These are phyloP conservation scores for Drechmeria coniospora DNA, from an alignment of 2,329 filamentous ascomycete genomes.

Conservation along the genomic window DNA sequence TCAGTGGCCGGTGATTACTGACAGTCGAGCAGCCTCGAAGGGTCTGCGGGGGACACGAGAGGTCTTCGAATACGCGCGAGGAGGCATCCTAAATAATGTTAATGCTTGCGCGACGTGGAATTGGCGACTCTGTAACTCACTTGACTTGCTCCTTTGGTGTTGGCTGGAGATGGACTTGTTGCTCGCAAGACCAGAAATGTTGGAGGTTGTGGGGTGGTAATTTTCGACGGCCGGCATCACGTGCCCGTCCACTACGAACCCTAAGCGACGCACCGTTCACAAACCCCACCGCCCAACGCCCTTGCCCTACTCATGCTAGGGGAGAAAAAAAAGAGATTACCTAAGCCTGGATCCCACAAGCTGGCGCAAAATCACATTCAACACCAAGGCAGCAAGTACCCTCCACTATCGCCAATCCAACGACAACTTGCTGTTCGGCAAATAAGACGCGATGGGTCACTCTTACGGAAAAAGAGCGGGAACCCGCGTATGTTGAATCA, in stretches of 20 bases:
- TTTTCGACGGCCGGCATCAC: constrained; percentile 13
- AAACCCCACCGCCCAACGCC: constrained; percentile 6
- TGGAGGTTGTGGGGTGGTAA: constrained; percentile 19
- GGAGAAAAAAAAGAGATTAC: constrained; percentile 21
- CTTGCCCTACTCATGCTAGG: constrained; percentile 17
- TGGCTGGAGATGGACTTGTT: constrained; percentile 19
- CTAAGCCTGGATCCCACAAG: constrained; percentile 22
- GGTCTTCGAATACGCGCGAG: constrained; percentile 86
- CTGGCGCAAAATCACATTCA: constrained; percentile 22
- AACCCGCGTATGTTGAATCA: constrained; percentile 53
- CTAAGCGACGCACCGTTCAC: constrained; percentile 12
- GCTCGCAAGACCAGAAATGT: constrained; percentile 13
- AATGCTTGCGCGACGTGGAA: constrained; percentile 8
- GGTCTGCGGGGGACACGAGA: constrained; percentile 96
- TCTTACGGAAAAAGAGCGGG: constrained; percentile 74
- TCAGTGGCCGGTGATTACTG: constrained; percentile 96
- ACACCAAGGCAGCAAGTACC: constrained; percentile 15
- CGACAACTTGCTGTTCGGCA: constrained; percentile 19
- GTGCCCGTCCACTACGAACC: constrained; percentile 14
- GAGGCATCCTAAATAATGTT: constrained; percentile 23
- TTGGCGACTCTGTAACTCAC: constrained; percentile 14
- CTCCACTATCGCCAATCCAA: constrained; percentile 23
- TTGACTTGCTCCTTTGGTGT: constrained; percentile 23
- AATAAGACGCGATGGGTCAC: constrained; percentile 65
- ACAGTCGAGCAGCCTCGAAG: constrained; percentile 99